Evolutionary conservation across 2,329 filamentous ascomycete genomes (phyloP), one percentile per base, ranked within the genome.

Genomic region (Elsinoe ampelina): DNA sequence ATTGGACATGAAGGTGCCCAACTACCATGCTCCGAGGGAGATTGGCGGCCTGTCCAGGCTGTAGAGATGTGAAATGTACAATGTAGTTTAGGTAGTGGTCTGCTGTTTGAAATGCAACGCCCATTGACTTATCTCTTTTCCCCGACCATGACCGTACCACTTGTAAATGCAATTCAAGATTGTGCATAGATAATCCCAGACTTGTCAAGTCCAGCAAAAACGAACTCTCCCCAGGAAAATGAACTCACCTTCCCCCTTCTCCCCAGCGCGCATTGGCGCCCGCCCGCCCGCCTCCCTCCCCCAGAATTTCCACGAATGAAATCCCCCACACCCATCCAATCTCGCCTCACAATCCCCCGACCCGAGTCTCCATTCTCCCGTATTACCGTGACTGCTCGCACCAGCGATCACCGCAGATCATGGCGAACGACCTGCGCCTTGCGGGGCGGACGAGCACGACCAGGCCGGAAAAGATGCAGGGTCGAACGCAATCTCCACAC

Each of bases 1-100:
- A 8, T 74, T 92, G 60, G 83, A 89, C 41, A 92, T 92, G 87
- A 86, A 83, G 72, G 85, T 79, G n/a, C 75, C 75, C 2, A 69
- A 68, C 1, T 77, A 77, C 60, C 73, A 77, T 61, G 74, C 73
- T 1, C 73, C 74, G 10, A 65, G 73, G 22, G 75, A 77, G 66
- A 67, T 74, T 57, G 65, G 65, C 26, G 72, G 73, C 0, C 60
- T 75, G 55, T 62, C 69, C 19, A 68, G 74, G 47, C 63, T 76
- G 68, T 76, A 72, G 48, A 36, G 32, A 15, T 26, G n/a, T 50
- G 42, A 17, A 20, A 11, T 41, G 38, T 15, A 41, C 3, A 6
- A 41, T 50, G 11, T 41, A 36, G 32, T 36, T 34, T 38, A 41
- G 39, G 30, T 48, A 50, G 55, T 52, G 38, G n/a, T 20, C 30